Evolutionary conservation across 257 asterid species (phyloP), one percentile per base, ranked within the genome.

Genomic region (Fraxinus pennsylvanica): DNA sequence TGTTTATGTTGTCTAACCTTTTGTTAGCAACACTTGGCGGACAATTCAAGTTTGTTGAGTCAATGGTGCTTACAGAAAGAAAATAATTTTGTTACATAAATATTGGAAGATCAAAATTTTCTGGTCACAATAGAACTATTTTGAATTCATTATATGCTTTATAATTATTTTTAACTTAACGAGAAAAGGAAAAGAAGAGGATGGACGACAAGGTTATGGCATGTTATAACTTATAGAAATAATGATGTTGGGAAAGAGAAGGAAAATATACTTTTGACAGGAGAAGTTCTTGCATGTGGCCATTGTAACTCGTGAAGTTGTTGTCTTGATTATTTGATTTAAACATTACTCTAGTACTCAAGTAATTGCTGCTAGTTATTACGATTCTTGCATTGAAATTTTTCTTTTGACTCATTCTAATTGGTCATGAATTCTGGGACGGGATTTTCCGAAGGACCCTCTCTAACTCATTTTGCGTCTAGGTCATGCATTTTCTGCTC

Each of bases 401-500:
- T 54, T 59, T 52, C 75, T 78, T 67, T 71, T 38, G 27, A 36
- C 32, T 39, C 76, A 68, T 74, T 81, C 45, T 50, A 61, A 47
- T 25, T 59, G 35, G 73, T 71, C 50, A 75, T 21, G 69, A 36
- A 67, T 67, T 65, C 67, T 83, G 74, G n/a, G 4, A 65, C 19
- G 5, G 14, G 27, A 8, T 41, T 61, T 82, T 38, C 79, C 76
- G 78, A 15, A 47, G 21, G 85, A 79, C 79, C 67, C 82, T 73
- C 74, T 78, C 74, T 82, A 75, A 76, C 75, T 74, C 83, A 29
- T 80, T 80, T 84, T 78, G 66, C 75, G 61, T 81, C 29, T 73
- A 95, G 99, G 99, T 33, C 91, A 75, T 77, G 99, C 99, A 78
- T 85, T 90, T 78, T 93, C 96, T 85, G 89, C 97, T 75, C 72